phyloP scores from a whole-genome alignment of 78 protist genomes.

The Planoprotostelium fungivorum region DNA sequence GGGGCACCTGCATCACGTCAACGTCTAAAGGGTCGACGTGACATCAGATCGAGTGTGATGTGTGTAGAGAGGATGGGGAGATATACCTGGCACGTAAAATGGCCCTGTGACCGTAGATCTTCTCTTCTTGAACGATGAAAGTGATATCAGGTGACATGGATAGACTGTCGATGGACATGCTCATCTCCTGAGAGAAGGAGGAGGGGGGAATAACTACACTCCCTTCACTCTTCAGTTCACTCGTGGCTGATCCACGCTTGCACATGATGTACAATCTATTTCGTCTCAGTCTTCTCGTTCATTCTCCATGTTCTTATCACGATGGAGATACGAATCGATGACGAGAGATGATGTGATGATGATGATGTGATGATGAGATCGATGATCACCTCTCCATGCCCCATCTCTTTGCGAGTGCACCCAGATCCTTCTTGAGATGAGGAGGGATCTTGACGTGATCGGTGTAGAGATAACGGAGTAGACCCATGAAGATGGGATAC shows the following conservation, averaged over 20 bases:
- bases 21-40: no score
- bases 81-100: neutral
- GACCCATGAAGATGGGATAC: constrained; percentile 21
- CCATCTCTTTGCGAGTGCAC: constrained; percentile 15
- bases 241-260: neutral
- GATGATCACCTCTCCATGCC: constrained; percentile 5
- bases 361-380: neutral
- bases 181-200: neutral
- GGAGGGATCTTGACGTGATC: constrained; percentile 54
- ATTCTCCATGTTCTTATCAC: no score
- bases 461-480: constrained; percentile 43
- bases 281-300: no score
- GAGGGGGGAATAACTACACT: neutral
- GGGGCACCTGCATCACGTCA: neutral
- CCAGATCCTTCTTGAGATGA: constrained; percentile 46
- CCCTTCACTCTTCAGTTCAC: neutral
- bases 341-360: neutral
- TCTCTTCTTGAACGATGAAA: constrained; percentile 32
- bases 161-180: neutral
- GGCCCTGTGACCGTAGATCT: neutral
- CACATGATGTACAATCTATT: neutral
- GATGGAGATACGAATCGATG: no score
- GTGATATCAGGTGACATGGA: constrained; percentile 1
- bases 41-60: no score
- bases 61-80: no score